Evolutionary conservation across 805 yeast species (phyloP), one percentile per base, ranked within the genome.

Genomic region (Nakazawaea populi): DNA sequence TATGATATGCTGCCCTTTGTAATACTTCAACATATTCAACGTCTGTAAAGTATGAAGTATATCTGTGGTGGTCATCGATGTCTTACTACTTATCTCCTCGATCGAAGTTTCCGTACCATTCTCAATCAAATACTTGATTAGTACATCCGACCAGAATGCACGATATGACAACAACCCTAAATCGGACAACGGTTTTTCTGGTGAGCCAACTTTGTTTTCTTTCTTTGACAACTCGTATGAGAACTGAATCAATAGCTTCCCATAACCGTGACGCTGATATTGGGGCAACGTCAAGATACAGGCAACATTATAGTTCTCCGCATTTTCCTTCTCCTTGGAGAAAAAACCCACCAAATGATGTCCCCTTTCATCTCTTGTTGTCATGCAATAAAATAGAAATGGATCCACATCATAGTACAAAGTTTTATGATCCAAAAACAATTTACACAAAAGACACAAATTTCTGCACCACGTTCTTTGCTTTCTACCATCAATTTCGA

Each of bases 391-490:
- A 64, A 94, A 94, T 59, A 94, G 70, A 59, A 94, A 94, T 3
- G 99, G 99, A 66, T 94, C 99, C 45, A 94, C 99, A 65, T 94
- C 99, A 65, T 94, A 94, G 69, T 94, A 94, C 37, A 94, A 75
- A 0, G 99, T 90, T 65, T 94, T 94, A 73, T 94, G 99, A 70
- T 94, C 99, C 61, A 94, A 72, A 61, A 94, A 94, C 50, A 94
- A 71, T 65, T 94, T 94, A 0, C 90, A 83, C n/a, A 94, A 68
- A 51, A 94, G 72, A 74, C 98, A 94, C 52, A 94, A 74, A 65
- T 94, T 94, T 56, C 99, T 80, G 67, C 99, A 94, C 97, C 98
- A 94, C 0, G 96, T 87, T 56, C 98, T 75, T 70, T 94, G 99
- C 58, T 87, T 87, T 52, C 97, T 75, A 9, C 99, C 99, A 68